A percentile compares a stretch with the other conserved stretches of the same genome.
Conservation (phyloP, 2,329 filamentous ascomycete species). For the Mycocentrospora acerina region DNA sequence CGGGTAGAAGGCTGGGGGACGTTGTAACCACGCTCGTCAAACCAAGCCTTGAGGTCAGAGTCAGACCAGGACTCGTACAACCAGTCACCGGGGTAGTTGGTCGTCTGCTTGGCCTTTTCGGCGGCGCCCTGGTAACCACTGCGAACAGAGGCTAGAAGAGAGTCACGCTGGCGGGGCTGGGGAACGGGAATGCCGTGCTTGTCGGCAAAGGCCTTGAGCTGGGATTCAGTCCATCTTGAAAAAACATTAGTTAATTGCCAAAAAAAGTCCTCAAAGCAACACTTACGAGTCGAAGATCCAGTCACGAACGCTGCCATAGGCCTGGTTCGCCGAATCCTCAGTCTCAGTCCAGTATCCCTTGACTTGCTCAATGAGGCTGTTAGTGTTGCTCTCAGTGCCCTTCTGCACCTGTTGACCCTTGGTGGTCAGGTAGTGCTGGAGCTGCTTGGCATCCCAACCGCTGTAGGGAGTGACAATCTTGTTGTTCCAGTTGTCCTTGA, state of each 20-base stretch:
- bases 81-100: constrained; percentile 92
- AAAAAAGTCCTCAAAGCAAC: neutral
- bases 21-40: constrained; percentile 83
- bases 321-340: constrained; percentile 71
- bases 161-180: constrained; percentile 83
- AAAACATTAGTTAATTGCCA: constrained; percentile 38
- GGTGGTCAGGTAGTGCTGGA: constrained; percentile 66
- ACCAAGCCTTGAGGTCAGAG: constrained; percentile 90
- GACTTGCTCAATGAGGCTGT: constrained; percentile 68
- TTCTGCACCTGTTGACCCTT: constrained; percentile 72
- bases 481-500: constrained; percentile 85
- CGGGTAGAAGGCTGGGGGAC: constrained; percentile 81
- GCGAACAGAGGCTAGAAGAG: constrained; percentile 73
- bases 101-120: constrained; percentile 73
- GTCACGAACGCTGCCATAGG: constrained; percentile 72
- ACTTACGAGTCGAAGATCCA: constrained; percentile 84
- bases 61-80: constrained; percentile 88
- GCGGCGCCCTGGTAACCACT: constrained; percentile 78
- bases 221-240: constrained; percentile 87
- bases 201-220: constrained; percentile 91
- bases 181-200: constrained; percentile 83
- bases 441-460: constrained; percentile 70
- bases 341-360: constrained; percentile 76
- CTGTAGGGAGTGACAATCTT: constrained; percentile 75
- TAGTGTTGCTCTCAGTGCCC: constrained; percentile 66